A percentile compares a stretch with the other conserved stretches of the same genome.
phyloP scores from a whole-genome alignment of 1,284 basidiomycete species.

The Marasmius oreades region DNA sequence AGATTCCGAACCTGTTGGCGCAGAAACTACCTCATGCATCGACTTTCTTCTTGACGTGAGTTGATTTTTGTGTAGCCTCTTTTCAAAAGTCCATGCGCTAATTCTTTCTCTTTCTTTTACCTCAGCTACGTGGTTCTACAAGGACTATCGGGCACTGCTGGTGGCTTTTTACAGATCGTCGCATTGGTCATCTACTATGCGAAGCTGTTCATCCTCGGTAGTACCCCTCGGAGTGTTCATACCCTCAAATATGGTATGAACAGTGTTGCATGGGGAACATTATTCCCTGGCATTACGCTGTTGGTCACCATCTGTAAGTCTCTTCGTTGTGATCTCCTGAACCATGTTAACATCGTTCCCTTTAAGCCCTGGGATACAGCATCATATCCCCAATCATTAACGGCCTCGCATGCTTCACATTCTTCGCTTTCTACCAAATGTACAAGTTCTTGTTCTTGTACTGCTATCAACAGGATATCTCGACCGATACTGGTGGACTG shows the following conservation, averaged over 20 bases:
- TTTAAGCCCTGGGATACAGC: constrained; percentile 70
- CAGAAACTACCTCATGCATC: constrained; percentile 78
- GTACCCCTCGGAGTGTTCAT: constrained; percentile 86
- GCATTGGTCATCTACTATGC: constrained; percentile 82
- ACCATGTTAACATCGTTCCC: background rate
- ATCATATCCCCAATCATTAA: constrained; percentile 95
- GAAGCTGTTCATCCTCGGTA: constrained; percentile 80
- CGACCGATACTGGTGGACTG: constrained; percentile 85
- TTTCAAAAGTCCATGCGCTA: background rate
- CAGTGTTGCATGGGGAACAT: constrained; percentile 80
- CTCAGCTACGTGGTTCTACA: constrained; percentile 62
- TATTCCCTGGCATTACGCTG: constrained; percentile 76
- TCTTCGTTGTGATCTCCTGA: background rate
- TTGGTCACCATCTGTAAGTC: constrained; percentile 74
- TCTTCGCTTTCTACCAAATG: constrained; percentile 80
- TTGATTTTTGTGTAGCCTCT: constrained; percentile 9
- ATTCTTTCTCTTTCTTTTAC: background rate
- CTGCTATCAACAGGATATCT: constrained; percentile 70
- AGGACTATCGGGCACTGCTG: constrained; percentile 73
- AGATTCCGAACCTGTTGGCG: constrained; percentile 67
- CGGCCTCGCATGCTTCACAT: constrained; percentile 81
- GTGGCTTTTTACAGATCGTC: constrained; percentile 79
- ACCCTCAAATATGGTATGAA: constrained; percentile 71
- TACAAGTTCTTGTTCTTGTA: constrained; percentile 91
- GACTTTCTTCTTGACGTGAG: constrained; percentile 92